phyloP scores from a whole-genome alignment of 2,329 filamentous ascomycete species.

The Hypoxylon sp. region DNA sequence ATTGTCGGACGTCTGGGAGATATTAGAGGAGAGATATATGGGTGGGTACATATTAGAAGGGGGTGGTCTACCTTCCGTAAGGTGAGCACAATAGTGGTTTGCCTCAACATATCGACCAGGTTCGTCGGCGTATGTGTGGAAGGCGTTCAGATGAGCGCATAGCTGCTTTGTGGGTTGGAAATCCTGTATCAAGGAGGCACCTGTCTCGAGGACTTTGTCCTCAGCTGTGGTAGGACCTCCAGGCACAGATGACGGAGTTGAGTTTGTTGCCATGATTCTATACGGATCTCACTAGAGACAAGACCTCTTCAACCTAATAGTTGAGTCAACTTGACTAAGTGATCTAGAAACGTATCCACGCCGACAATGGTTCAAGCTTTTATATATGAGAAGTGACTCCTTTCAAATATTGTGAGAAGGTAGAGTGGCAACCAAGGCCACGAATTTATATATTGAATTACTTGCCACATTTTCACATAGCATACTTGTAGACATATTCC shows the following conservation, averaged over 20 bases:
- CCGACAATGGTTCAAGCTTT: not conserved
- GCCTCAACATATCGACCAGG: slow-evolving; percentile 78
- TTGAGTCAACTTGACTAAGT: not conserved
- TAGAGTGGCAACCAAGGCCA: not conserved
- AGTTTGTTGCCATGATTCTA: slow-evolving; percentile 32
- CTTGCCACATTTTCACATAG: slow-evolving; percentile 13
- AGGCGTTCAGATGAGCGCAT: slow-evolving; percentile 89
- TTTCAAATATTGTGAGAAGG: not conserved
- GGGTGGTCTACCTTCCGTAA: slow-evolving; percentile 68
- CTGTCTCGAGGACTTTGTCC: slow-evolving; percentile 73
- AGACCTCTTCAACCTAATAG: not conserved
- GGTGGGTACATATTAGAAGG: not conserved
- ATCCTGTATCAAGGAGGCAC: slow-evolving; percentile 72
- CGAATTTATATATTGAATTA: slow-evolving; percentile 18
- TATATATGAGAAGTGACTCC: not conserved
- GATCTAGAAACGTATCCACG: not conserved
- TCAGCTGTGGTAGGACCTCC: slow-evolving; percentile 67
- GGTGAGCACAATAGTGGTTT: slow-evolving; percentile 87
- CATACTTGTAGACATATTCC: slow-evolving; percentile 13
- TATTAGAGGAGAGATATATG: slow-evolving; percentile 23
- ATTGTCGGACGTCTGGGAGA: slow-evolving; percentile 79
- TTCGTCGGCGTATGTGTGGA: slow-evolving; percentile 85
- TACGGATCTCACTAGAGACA: not conserved
- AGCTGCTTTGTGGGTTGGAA: slow-evolving; percentile 81
- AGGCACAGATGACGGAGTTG: slow-evolving; percentile 53